Base-by-base conservation (phyloP, 2,329 filamentous ascomycete genomes). In the Cordyceps militaris region DNA sequence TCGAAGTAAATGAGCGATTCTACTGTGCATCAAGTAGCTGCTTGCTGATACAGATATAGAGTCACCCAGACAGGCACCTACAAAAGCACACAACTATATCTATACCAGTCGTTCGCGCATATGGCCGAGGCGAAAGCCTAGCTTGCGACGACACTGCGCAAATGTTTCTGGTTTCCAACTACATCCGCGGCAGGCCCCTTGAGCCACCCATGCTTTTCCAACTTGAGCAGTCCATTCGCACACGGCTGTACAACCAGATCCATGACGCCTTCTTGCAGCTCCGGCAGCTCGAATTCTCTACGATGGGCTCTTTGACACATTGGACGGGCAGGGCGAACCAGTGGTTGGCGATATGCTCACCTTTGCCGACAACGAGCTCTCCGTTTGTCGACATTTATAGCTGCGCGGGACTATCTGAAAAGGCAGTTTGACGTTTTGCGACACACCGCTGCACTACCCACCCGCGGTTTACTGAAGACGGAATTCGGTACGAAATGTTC, bases 231-330 rank as follows among this genome's bases (percentile, higher is more conserved):
- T 11, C 2, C 8, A 3, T 28, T 8, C 42, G 42, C 47, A 68
- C 6, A 43, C 16, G 32, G 24, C 64, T 69, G 43, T 67, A 62
- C 55, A 63, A 47, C 40, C 55, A 66, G 40, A 54, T 67, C 11
- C 61, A 67, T 16, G 64, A 66, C 52, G 61, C 67, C 28, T 56
- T 68, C n/a, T 58, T 61, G 3, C 44, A 69, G 54, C 61, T 68
- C 19, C 56, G 63, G 16, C 50, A 51, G 19, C 61, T 64, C 3
- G 60, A 63, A 48, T 68, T 69, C 47, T 51, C 60, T 11, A 38
- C 13, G 1, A 61, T 62, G 19, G 66, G 67, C 34, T 68, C 65
- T 16, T 47, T 69, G 14, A 62, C 65, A 62, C 63, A 9, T 40
- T 59, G 3, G 16, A 14, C 23, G 51, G 23, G 26, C n/a, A n/a